phyloP scores from a whole-genome alignment of 306 rosid species.

The Dryas octopetala region DNA sequence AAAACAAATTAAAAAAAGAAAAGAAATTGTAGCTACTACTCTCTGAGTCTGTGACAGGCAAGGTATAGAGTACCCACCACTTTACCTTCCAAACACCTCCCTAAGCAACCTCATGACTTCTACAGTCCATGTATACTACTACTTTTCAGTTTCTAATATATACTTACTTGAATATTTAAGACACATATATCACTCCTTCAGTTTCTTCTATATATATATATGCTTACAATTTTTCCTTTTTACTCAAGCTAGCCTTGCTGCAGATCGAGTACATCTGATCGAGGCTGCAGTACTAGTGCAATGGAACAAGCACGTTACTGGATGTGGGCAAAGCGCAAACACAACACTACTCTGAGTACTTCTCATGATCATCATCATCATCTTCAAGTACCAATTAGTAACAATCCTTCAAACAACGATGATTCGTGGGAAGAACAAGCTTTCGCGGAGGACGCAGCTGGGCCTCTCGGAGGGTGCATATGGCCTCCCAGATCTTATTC shows the following conservation, averaged over 20 bases:
- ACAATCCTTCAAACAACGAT: slow-evolving; percentile 28
- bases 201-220: neutral
- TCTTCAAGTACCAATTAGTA: slow-evolving; percentile 22
- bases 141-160: slow-evolving; percentile 22
- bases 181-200: neutral
- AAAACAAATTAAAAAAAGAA: slow-evolving; percentile 22
- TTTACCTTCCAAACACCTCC: slow-evolving; percentile 47
- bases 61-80: slow-evolving; percentile 60
- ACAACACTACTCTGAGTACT: slow-evolving; percentile 27
- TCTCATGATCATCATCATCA: slow-evolving; percentile 16
- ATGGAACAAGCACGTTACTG: slow-evolving; percentile 70
- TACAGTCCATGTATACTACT: slow-evolving; percentile 13
- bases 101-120: slow-evolving; percentile 31
- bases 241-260: neutral
- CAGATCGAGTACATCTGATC: neutral
- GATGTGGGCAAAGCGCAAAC: slow-evolving; percentile 67
- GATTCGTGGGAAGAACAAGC: slow-evolving; percentile 97
- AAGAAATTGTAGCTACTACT: slow-evolving; percentile 14
- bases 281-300: neutral
- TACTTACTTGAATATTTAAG: slow-evolving; percentile 9
- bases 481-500: slow-evolving; percentile 97
- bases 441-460: slow-evolving; percentile 78
- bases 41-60: slow-evolving; percentile 12
- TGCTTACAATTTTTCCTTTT: slow-evolving; percentile 1
- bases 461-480: slow-evolving; percentile 73